Percentiles rank a stretch among this genome's conserved stretches.
These are phyloP conservation scores for Fusarium ramigenum DNA, from an alignment of 2,329 filamentous ascomycete species.

Conservation along the genomic window DNA sequence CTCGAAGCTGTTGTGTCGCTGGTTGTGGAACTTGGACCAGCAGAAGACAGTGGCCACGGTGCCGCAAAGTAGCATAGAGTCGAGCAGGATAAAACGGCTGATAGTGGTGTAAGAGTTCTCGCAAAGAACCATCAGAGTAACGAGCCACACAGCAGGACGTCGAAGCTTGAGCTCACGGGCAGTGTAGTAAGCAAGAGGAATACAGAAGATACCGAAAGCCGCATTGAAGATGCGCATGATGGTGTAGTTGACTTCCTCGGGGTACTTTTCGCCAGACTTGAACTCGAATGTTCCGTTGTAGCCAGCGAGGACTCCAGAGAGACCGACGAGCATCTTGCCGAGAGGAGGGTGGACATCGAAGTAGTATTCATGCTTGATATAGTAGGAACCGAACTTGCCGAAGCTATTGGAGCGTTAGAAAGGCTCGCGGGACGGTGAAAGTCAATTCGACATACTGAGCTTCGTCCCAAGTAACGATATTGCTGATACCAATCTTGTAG, in stretches of 20 bases:
- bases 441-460: constrained; percentile 62
- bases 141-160: constrained; percentile 89
- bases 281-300: constrained; percentile 99
- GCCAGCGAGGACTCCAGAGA: constrained; percentile 94
- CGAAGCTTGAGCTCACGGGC: constrained; percentile 89
- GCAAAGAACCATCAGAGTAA: constrained; percentile 96
- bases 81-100: constrained; percentile 95
- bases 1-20: constrained; percentile 86
- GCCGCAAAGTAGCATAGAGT: constrained; percentile 98
- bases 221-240: constrained; percentile 99
- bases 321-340: constrained; percentile 97
- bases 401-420: constrained; percentile 64
- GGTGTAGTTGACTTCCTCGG: constrained; percentile 92
- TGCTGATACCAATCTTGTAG: constrained; percentile 74
- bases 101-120: constrained; percentile 99
- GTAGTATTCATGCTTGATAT: constrained; percentile 99
- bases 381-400: constrained; percentile 98
- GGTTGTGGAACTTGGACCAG: constrained; percentile 95
- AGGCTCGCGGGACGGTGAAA: background rate
- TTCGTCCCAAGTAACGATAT: constrained; percentile 75
- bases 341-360: constrained; percentile 91
- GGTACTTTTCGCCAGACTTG: constrained; percentile 97
- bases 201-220: constrained; percentile 89
- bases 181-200: constrained; percentile 95
- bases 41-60: constrained; percentile 98